A percentile compares a stretch with the other conserved stretches of the same genome.
These are phyloP conservation scores for Sungouiozyma ichnusensis DNA, from an alignment of 805 yeast genomes.

Conservation along the genomic window DNA sequence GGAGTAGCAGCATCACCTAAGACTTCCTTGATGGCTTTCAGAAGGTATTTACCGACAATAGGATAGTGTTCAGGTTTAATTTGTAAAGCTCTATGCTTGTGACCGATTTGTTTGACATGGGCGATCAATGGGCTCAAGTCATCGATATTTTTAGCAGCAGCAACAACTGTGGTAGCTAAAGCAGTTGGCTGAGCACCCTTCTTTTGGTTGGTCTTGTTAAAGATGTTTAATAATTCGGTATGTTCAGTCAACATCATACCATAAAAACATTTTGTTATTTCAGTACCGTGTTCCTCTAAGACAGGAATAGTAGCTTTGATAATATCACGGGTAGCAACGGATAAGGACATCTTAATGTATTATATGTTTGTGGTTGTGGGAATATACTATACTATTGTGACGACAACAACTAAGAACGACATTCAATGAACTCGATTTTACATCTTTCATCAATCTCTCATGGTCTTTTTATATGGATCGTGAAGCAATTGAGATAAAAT, in stretches of 20 bases:
- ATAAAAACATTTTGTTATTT: slow-evolving; percentile 46
- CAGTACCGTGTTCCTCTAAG: slow-evolving; percentile 44
- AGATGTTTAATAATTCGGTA: slow-evolving; percentile 48
- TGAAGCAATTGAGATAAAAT: too few relatives aligned
- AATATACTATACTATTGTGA: too few relatives aligned
- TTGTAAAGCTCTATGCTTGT: slow-evolving; percentile 57
- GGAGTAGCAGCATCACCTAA: slow-evolving; percentile 53
- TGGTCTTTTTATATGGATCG: too few relatives aligned
- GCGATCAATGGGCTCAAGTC: slow-evolving; percentile 42
- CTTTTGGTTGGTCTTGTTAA: slow-evolving; percentile 49
- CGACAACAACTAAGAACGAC: too few relatives aligned
- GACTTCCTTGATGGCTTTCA: slow-evolving; percentile 42
- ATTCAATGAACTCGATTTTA: too few relatives aligned
- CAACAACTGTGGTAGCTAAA: slow-evolving; percentile 48
- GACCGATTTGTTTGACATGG: slow-evolving; percentile 49
- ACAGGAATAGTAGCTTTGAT: slow-evolving; percentile 45
- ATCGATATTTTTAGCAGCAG: slow-evolving; percentile 55
- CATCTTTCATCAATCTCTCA: too few relatives aligned
- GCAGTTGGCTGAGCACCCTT: slow-evolving; percentile 51
- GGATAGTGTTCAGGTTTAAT: slow-evolving; percentile 56
- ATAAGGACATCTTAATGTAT: slow-evolving; percentile 20
- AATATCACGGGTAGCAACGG: slow-evolving; percentile 27
- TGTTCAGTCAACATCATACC: slow-evolving; percentile 41
- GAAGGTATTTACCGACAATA: slow-evolving; percentile 48
- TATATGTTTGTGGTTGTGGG: not conserved